Base-by-base conservation (phyloP, 139 green algal species). In the Pseudopediastrum boryanum region DNA sequence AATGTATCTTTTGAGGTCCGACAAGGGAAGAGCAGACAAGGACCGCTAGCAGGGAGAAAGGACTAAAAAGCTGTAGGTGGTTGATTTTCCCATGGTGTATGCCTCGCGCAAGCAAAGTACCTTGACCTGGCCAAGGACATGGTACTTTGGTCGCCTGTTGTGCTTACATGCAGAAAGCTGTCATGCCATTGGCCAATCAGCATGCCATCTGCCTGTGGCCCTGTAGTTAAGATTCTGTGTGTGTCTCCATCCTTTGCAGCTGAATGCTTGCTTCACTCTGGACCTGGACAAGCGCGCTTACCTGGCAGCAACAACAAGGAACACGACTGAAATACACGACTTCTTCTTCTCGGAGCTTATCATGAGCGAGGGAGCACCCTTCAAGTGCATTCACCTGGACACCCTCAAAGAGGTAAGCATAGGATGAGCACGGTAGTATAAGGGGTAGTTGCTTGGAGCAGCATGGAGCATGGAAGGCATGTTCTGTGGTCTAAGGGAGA, bases 281-380 rank as follows among this genome's bases (percentile, higher is more conserved):
- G 74, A 81, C 62, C 21, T 81, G 42, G 74, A 81, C 36, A 44
- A 74, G 74, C 61, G 74, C 42, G 74, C 74, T 2, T 81, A 74
- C 61, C 38, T 81, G 0, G 74, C 63, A 39, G 74, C 74, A 2
- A 38, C 54, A 46, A 64, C 31, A 64, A 74, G 35, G 61, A 74
- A 36, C 33, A 46, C 39, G 12, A 46, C 16, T 4, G 43, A 71
- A 31, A 61, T 80, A 44, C 43, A 50, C 31, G 33, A 71, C 27
- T 72, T 81, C 63, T 81, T 73, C 44, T 81, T 38, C 44, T 48
- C 61, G 6, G 74, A 81, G 46, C 74, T 81, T 42, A 48, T 39
- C 1, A n/a, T 81, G 62, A 81, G 74, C 44, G 74, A 81, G 36
- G 74, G 74, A 2, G 61, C 74, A n/a, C 74, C 74, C 0, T 81